Conservation (phyloP, 2,329 filamentous ascomycete species). For the Harringtonia aguacate region DNA sequence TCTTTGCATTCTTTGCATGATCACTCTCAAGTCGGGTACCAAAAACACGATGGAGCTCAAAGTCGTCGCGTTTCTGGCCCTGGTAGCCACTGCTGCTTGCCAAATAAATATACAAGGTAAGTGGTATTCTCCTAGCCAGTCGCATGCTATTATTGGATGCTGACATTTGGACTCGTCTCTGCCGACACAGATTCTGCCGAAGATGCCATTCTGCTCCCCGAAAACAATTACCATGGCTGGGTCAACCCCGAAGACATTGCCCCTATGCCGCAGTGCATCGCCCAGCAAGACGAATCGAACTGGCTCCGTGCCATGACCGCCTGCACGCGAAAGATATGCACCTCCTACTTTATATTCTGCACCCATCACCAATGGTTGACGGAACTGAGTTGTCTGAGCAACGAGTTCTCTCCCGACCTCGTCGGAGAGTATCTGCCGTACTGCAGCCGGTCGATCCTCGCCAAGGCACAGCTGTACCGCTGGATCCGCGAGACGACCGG, state of each 20-base stretch:
- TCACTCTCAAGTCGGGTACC: too few species aligned
- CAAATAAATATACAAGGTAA: too few species aligned
- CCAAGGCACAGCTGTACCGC: not conserved
- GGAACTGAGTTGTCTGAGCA: not conserved
- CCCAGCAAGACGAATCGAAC: not conserved
- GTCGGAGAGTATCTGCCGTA: not conserved
- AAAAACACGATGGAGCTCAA: too few species aligned
- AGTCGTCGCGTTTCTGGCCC: too few species aligned
- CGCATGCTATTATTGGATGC: too few species aligned
- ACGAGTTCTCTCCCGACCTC: not conserved
- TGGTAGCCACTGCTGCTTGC: too few species aligned
- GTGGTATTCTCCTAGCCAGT: too few species aligned
- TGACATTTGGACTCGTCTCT: too few species aligned
- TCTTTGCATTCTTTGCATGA: too few species aligned
- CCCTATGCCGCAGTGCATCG: constrained; percentile 2
- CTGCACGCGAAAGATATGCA: not conserved
- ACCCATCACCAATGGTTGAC: not conserved
- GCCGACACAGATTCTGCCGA: not conserved
- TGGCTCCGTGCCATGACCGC: not conserved
- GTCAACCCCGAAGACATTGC: not conserved
- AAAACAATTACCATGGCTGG: not conserved
- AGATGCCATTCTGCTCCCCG: not conserved
- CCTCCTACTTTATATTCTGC: not conserved
- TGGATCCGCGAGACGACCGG: not conserved
- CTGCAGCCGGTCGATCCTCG: not conserved